Evolutionary conservation across 2,329 filamentous ascomycete genomes (phyloP), one percentile per base, ranked within the genome.

Genomic region (Zasmidium cellare): DNA sequence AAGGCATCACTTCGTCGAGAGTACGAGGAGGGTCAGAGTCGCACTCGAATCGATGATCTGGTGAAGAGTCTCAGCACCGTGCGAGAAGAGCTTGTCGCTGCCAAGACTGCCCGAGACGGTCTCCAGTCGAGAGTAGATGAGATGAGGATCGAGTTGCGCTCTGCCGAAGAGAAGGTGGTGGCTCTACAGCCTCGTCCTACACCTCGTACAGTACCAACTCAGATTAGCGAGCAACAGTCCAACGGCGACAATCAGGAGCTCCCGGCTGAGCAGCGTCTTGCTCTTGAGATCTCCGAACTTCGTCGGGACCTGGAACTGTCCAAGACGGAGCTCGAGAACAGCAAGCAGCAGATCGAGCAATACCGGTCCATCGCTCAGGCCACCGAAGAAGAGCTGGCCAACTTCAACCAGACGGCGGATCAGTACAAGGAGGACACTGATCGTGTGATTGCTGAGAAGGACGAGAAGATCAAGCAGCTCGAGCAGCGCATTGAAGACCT

Each of bases 1-100:
- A 93, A 96, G 72, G 79, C 89, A 31, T 82, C 89, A 59, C 80
- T 94, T 51, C 87, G 93, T 57, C 92, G 96, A 68, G 93, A 97
- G 69, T 97, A 90, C 62, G 94, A 99, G 60, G 85, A 88, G 45
- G 88, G 91, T 64, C 91, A 97, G 72, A 87, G 84, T 51, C 91
- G 96, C 72, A 94, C 92, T 74, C 87, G 92, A 52, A 94, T 97
- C 60, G 93, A 99, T 65, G 93, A 97, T 69, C 84, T 99, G 47
- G 88, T 93, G 62, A 81, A 87, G 28, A 93, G 86, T 67, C 80
- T 97, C 44, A 83, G 90, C 65, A 86, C 91, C 60, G 86, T 88
- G 51, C 90, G 93, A 46, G 92, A 97, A 73, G 92, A 97, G 67
- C 84, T 96, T 52, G 86, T 94, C 47, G 87, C 88, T 23, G 86